Base-by-base conservation (phyloP, 176 grass and related monocot genomes). In the Oryza australiensis region DNA sequence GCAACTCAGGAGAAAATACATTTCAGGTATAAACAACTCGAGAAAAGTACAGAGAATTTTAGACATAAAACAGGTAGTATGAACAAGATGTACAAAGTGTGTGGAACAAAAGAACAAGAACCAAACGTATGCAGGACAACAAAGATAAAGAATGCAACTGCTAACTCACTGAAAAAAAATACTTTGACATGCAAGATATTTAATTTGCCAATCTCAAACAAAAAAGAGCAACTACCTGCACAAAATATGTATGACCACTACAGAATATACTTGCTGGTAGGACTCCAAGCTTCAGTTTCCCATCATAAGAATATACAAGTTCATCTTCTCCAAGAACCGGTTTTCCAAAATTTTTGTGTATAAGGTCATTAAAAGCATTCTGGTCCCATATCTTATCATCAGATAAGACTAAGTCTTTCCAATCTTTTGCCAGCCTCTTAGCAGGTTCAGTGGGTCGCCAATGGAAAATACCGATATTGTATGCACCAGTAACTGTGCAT, bases 211-310 rank as follows among this genome's bases (percentile, higher is more conserved):
- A 63, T 7, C 60, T 60, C n/a, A 79, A 90, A 83, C 4, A 86
- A 62, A 66, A 62, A 78, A 38, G 70, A 42, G 76, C 22, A 74
- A 51, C 32, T 92, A 97, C 94, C 94, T 97, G 94, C 33, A 99
- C 87, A 85, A 99, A 99, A 72, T 93, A 99, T 60, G 93, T 99
- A 82, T 99, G 96, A 13, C 96, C 96, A 33, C 91, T 99, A 81
- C 96, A 99, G 80, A 99, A 99, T 92, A 99, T 95, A 88, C 93
- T 99, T 74, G 96, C 90, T 11, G 96, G 96, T 79, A 99, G 81
- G 66, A 99, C 83, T 82, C 93, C 96, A 83, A 99, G 80, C 80
- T 99, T 99, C 78, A 99, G 77, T 67, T 88, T 91, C 51, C 96
- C 96, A 83, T 99, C 91, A 87, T 84, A 95, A 32, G 90, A 88